Base-by-base conservation (phyloP, 2,329 filamentous ascomycete genomes). In the Lachnellula hyalina region DNA sequence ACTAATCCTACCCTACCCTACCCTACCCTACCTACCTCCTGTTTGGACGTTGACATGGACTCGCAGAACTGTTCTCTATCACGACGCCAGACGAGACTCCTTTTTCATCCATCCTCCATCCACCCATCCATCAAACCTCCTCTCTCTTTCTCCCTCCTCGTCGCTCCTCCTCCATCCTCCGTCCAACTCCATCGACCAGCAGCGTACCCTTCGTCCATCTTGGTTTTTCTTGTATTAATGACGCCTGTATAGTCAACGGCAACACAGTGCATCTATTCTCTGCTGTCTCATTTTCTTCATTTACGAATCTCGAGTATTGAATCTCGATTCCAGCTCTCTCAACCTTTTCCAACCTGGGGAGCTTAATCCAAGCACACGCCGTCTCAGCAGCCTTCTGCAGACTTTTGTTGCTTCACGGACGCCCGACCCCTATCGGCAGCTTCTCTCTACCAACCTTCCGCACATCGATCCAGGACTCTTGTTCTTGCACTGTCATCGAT, bases 361-460 rank as follows among this genome's bases (percentile, higher is more conserved):
- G 54, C 53, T 61, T 64, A 65, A 65, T 63, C 59, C 59, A 62
- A 59, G 58, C 58, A 59, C 49, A 48, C 47, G 28, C 35, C 50
- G 49, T 59, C 53, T 55, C 54, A 55, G 47, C 47, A 49, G 17
- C 47, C n/a, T 40, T n/a, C 21, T 47, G 51, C 57, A 25, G 55
- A 55, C 49, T 41, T 38, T 54, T 41, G 40, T 52, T 61, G 56
- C 60, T 60, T 56, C 63, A 67, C 65, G 62, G 63, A 65, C 58
- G 57, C 60, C 65, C 63, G 66, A 60, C 58, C 62, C 59, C 49
- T 55, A 63, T 67, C 65, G 65, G 64, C 52, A 40, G 41, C 17
- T 35, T 55, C 53, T 56, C 55, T 54, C 53, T 19, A 53, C 49
- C 51, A 51, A 52, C 58, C 58, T 65, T 67, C 65, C 48, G 51